Evolutionary conservation across 164 flowering plant species (phyloP).

Genomic region (Vitis rupestris): DNA sequence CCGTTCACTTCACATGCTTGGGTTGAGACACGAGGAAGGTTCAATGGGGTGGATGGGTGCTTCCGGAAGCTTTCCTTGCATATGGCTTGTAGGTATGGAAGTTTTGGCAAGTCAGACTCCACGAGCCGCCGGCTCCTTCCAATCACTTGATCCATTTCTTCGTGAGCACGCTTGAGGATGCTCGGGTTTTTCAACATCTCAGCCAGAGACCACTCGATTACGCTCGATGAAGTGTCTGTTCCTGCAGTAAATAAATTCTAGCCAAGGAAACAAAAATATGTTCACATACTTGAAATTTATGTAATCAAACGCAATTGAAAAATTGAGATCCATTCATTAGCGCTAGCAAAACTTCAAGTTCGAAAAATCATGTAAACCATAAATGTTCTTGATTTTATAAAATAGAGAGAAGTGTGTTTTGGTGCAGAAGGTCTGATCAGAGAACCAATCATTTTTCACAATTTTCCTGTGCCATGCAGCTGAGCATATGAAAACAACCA

Average conservation of each 20-base stretch:
- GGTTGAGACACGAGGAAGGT: conserved; percentile 28
- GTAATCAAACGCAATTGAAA: too few species aligned
- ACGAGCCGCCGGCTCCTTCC: conserved; percentile 24
- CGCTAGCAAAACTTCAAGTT: too few species aligned
- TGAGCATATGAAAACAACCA: too few species aligned
- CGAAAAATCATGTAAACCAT: too few species aligned
- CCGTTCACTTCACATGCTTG: conserved; percentile 27
- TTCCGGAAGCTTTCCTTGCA: conserved; percentile 30
- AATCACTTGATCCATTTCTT: conserved; percentile 33
- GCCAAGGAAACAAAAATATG: not conserved
- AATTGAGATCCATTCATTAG: too few species aligned
- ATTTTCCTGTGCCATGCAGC: too few species aligned
- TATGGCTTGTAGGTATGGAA: conserved; percentile 33
- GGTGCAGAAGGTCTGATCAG: too few species aligned
- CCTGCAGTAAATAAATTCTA: conserved; percentile 33
- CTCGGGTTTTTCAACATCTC: conserved; percentile 30
- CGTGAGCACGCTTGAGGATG: conserved; percentile 20
- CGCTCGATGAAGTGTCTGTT: conserved; percentile 32
- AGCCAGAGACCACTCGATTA: conserved; percentile 32
- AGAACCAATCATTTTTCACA: too few species aligned
- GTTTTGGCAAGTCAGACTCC: conserved; percentile 28
- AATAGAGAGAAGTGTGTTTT: too few species aligned
- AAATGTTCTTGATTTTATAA: too few species aligned
- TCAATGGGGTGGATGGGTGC: conserved; percentile 35
- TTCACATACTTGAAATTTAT: too few species aligned